phyloP scores from a whole-genome alignment of 257 asterid genomes.

The Jaltomata sinuosa region DNA sequence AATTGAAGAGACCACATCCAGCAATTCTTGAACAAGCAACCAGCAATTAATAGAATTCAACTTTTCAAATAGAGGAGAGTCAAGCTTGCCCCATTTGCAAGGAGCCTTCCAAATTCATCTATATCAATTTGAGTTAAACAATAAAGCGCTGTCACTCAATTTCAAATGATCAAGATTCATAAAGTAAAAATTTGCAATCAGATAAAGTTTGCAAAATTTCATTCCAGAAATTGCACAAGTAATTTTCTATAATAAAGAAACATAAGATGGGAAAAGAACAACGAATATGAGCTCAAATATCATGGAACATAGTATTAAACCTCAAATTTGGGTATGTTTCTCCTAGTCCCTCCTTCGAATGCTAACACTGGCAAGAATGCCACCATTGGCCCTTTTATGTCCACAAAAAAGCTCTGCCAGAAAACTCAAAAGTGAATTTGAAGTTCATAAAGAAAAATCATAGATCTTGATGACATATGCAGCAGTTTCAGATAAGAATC shows the following conservation, averaged over 20 bases:
- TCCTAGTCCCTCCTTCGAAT: constrained; percentile 95
- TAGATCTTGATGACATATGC: not conserved
- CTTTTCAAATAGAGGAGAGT: not conserved
- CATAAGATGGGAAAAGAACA: not conserved
- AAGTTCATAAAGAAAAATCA: not conserved
- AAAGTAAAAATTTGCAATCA: not conserved
- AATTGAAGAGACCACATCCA: not conserved
- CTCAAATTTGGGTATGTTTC: constrained; percentile 94
- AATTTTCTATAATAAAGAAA: not conserved
- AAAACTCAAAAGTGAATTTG: not conserved
- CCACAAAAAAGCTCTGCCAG: constrained; percentile 75
- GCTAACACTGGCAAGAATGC: constrained; percentile 89
- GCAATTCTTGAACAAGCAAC: not conserved
- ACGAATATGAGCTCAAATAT: not conserved
- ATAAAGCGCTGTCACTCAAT: not conserved
- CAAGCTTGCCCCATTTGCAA: not conserved
- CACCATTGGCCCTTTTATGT: constrained; percentile 76
- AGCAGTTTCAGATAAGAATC: not conserved
- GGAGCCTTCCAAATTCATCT: not conserved
- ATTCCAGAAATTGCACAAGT: not conserved
- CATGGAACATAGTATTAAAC: constrained; percentile 17
- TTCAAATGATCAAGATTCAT: not conserved
- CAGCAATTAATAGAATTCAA: not conserved
- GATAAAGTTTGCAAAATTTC: not conserved
- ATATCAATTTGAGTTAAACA: not conserved